Percentiles rank a stretch among this genome's conserved stretches.
Conservation (phyloP, 2,329 filamentous ascomycete genomes). For the Fusarium verticillioides region DNA sequence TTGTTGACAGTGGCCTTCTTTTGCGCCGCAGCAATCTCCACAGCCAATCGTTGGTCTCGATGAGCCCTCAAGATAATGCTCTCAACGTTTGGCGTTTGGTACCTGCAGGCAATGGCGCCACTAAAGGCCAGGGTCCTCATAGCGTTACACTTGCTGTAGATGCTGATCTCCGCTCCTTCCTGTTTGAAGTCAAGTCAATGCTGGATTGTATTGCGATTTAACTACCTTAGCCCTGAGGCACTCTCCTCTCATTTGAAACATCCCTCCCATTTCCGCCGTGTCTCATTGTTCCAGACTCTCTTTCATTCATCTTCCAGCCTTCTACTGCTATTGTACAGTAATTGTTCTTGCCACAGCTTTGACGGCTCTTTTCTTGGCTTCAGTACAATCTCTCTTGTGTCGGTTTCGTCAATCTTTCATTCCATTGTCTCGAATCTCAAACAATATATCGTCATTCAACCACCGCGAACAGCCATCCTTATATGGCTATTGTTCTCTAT, state of each 20-base stretch:
- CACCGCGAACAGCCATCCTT: constrained; percentile 17
- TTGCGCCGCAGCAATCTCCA: not conserved
- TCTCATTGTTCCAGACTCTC: constrained; percentile 29
- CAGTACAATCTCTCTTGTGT: constrained; percentile 1
- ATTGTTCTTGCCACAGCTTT: constrained; percentile 26
- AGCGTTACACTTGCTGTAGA: constrained; percentile 24
- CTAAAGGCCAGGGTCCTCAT: not conserved
- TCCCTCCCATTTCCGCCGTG: constrained; percentile 15
- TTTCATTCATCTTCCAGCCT: constrained; percentile 34
- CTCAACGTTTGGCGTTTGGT: constrained; percentile 34
- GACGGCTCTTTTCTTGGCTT: constrained; percentile 12
- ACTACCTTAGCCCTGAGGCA: not conserved
- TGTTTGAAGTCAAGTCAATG: constrained; percentile 34
- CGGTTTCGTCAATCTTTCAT: constrained; percentile 40
- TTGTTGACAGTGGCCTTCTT: constrained; percentile 3
- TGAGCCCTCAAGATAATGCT: constrained; percentile 18
- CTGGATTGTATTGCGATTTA: constrained; percentile 21
- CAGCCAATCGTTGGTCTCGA: constrained; percentile 17
- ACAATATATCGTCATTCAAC: constrained; percentile 29
- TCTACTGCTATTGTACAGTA: constrained; percentile 15
- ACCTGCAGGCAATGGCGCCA: constrained; percentile 40
- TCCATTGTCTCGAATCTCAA: constrained; percentile 25
- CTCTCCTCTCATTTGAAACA: constrained; percentile 39
- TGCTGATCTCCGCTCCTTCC: constrained; percentile 27
- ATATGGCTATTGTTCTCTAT: constrained; percentile 16